Evolutionary conservation across 352 stramenopile species (phyloP).

Genomic region (Aphanomyces astaci): DNA sequence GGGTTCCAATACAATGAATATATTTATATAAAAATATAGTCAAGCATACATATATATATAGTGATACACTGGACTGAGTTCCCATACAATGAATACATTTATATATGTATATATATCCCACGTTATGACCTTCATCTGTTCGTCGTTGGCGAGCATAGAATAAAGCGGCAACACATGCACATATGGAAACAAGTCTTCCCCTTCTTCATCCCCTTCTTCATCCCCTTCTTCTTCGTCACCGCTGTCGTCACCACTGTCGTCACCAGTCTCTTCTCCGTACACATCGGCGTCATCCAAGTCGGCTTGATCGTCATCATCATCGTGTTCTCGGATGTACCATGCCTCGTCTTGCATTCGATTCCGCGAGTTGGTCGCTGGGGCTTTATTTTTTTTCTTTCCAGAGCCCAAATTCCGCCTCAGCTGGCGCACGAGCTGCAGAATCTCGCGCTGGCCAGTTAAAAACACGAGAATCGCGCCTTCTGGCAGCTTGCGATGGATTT

Average conservation of each 20-base stretch:
- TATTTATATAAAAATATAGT: too few species aligned
- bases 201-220: slow-evolving; percentile 55
- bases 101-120: too few species aligned
- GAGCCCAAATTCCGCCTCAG: slow-evolving; percentile 43
- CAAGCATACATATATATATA: too few species aligned
- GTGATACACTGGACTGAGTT: too few species aligned
- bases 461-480: slow-evolving; percentile 97
- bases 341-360: slow-evolving; percentile 35
- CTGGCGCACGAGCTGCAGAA: slow-evolving; percentile 83
- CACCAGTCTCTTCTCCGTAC: slow-evolving; percentile 59
- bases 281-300: slow-evolving; percentile 54
- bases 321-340: slow-evolving; percentile 58
- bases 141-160: slow-evolving; percentile 92
- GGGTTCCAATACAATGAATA: too few species aligned
- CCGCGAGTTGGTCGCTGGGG: background rate
- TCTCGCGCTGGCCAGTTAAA: slow-evolving; percentile 95
- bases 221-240: slow-evolving; percentile 76
- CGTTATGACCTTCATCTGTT: slow-evolving; percentile 92
- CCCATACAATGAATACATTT: too few species aligned
- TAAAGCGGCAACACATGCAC: slow-evolving; percentile 95
- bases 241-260: slow-evolving; percentile 41
- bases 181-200: slow-evolving; percentile 42
- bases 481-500: slow-evolving; percentile 97
- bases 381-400: slow-evolving; percentile 15
- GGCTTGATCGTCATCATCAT: slow-evolving; percentile 75